Evolutionary conservation across 768 basidiomycete species (phyloP).

Genomic region (Boletus huronensis): DNA sequence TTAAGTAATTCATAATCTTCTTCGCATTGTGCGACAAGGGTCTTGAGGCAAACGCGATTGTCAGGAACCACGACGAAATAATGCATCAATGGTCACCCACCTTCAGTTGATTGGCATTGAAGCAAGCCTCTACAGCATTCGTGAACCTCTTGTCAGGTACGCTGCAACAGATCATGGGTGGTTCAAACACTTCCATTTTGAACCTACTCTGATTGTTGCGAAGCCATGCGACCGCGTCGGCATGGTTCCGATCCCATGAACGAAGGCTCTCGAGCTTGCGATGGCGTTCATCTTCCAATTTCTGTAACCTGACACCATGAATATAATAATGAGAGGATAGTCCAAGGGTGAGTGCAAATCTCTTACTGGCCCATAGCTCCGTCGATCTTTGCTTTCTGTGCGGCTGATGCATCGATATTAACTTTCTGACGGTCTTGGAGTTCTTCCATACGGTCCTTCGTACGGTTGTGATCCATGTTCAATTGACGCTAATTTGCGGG

Average conservation of each 20-base stretch:
- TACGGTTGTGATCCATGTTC: conserved; percentile 25
- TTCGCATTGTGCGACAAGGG: conserved; percentile 78
- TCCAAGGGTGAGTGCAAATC: not conserved
- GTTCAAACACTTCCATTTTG: conserved; percentile 82
- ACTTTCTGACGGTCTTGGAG: conserved; percentile 38
- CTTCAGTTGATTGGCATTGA: conserved; percentile 56
- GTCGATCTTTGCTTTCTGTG: conserved; percentile 32
- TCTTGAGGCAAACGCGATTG: conserved; percentile 40
- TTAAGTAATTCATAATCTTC: conserved; percentile 79
- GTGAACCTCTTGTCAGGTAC: conserved; percentile 62
- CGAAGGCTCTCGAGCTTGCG: conserved; percentile 56
- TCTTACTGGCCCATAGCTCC: conserved; percentile 30
- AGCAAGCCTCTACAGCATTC: conserved; percentile 71
- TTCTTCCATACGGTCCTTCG: conserved; percentile 27
- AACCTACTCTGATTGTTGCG: conserved; percentile 62
- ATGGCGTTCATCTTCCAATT: conserved; percentile 52
- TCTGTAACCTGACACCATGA: conserved; percentile 42
- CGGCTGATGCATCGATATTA: conserved; percentile 35
- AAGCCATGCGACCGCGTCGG: conserved; percentile 70
- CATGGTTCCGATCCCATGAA: conserved; percentile 55
- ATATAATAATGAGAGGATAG: not conserved
- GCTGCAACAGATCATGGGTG: conserved; percentile 68
- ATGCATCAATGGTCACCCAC: conserved; percentile 38
- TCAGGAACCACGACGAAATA: not conserved
- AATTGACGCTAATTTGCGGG: conserved; percentile 25